A percentile compares a stretch with the other conserved stretches of the same genome.
Evolutionary conservation across 164 flowering plant genomes (phyloP).

Genomic region (Amborella trichopoda): DNA sequence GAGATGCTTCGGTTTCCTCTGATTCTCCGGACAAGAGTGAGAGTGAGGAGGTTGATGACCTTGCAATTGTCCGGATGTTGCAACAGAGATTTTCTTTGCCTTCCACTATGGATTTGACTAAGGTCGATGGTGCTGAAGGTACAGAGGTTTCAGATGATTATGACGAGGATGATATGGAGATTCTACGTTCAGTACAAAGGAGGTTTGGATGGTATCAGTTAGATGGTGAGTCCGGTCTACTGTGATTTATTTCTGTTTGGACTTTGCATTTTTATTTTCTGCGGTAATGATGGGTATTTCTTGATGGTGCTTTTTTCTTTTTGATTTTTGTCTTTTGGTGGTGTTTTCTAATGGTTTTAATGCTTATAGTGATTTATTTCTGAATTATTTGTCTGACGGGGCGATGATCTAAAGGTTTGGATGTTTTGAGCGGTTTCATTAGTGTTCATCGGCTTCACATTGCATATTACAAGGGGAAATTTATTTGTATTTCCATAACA

Average conservation of each 20-base stretch:
- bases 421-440: no score
- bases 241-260: neutral
- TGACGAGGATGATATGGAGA: slow-evolving; percentile 58
- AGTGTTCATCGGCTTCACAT: no score
- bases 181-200: slow-evolving; percentile 47
- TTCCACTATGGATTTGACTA: slow-evolving; percentile 1
- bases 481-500: no score
- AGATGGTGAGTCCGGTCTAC: neutral
- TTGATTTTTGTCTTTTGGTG: neutral
- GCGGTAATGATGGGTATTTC: neutral
- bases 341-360: neutral
- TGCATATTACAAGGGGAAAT: no score
- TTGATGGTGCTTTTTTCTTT: neutral
- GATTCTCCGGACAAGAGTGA: slow-evolving; percentile 18
- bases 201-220: slow-evolving; percentile 39
- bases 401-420: no score
- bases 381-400: no score
- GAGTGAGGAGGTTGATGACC: slow-evolving; percentile 31
- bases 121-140: neutral
- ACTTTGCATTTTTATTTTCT: neutral
- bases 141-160: slow-evolving; percentile 16
- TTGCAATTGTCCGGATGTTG: slow-evolving; percentile 34
- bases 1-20: slow-evolving; percentile 3
- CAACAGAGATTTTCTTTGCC: slow-evolving; percentile 23
- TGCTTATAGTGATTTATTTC: neutral